Evolutionary conservation across 1,284 basidiomycete genomes (phyloP).

Genomic region (Tremellales sp.): DNA sequence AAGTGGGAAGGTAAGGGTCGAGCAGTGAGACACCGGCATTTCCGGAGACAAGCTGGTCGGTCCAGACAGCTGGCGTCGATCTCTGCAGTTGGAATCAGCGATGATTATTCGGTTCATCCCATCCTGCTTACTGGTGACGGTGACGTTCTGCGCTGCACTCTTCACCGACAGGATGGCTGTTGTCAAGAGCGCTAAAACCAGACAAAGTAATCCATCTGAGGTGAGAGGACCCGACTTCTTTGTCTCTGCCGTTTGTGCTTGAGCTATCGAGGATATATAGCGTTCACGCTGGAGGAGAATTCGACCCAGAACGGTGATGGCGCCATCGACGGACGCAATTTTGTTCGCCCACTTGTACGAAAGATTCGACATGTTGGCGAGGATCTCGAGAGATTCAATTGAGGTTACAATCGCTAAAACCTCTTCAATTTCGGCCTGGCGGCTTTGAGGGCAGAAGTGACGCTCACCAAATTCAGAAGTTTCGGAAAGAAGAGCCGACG

Average conservation of each 20-base stretch:
- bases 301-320: constrained; percentile 4
- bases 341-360: constrained; percentile 3
- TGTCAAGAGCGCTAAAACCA: constrained; percentile 10
- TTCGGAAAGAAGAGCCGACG: not conserved
- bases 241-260: constrained; percentile 1
- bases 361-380: constrained; percentile 12
- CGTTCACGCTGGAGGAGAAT: constrained; percentile 9
- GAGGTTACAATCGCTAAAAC: no score
- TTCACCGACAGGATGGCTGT: constrained; percentile 3
- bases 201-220: constrained; percentile 9
- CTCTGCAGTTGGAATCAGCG: not conserved
- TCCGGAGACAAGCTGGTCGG: constrained; percentile 8
- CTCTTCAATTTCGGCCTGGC: no score
- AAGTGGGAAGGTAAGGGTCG: constrained; percentile 9
- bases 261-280: not conserved
- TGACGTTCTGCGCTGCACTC: no score
- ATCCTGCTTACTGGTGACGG: constrained; percentile 1
- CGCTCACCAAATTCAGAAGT: constrained; percentile 1
- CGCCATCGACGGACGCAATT: not conserved
- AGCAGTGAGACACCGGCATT: constrained; percentile 11
- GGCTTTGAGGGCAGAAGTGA: not conserved
- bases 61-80: not conserved
- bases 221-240: not conserved
- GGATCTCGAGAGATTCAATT: constrained; percentile 11
- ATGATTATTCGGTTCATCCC: constrained; percentile 5